Evolutionary conservation across 2,329 filamentous ascomycete genomes (phyloP), one percentile per base, ranked within the genome.

Genomic region (Clarireedia sp.): DNA sequence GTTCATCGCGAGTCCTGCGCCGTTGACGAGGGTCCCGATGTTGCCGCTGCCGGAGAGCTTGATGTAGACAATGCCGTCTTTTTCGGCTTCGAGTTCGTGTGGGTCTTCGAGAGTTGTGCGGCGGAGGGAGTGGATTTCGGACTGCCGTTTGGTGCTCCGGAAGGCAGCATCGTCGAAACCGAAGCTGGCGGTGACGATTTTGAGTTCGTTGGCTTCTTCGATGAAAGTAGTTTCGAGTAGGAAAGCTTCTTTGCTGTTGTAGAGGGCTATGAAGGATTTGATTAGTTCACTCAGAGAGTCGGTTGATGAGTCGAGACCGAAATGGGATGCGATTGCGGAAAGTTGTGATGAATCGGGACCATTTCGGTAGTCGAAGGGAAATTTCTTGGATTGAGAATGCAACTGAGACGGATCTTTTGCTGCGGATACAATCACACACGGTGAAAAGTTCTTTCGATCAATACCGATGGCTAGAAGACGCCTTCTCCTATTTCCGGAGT

Each of bases 1-100:
- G 68, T 94, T 94, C 87, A 96, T 94, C 0, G 90, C 90, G 1
- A 96, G 78, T 0, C 90, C 90, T 0, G 91, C 90, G 44, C 90
- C 90, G 66, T 96, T 96, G 60, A 95, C 89, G 60, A 95, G 75
- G 0, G 87, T 95, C 38, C 89, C 90, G 52, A 95, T 85, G 59
- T 83, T 83, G 52, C 78, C 81, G 53, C 74, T 67, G 2, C 77
- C 75, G 10, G 63, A 68, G 2, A 80, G 76, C 64, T 81, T 85
- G 60, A 95, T 79, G 68, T 91, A 95, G 0, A 94, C 87, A 63
- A 95, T 90, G 3, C 89, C 89, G 56, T 84, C 75, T 56, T 79
- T 76, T 66, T 86, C 84, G 2, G 81, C 85, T 61, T 82, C 79
- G 3, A 81, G 71, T 63, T 86, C 84, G 48, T 76, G 75, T 0